phyloP scores from a whole-genome alignment of 495 filamentous ascomycete species.

The Evernia prunastri region DNA sequence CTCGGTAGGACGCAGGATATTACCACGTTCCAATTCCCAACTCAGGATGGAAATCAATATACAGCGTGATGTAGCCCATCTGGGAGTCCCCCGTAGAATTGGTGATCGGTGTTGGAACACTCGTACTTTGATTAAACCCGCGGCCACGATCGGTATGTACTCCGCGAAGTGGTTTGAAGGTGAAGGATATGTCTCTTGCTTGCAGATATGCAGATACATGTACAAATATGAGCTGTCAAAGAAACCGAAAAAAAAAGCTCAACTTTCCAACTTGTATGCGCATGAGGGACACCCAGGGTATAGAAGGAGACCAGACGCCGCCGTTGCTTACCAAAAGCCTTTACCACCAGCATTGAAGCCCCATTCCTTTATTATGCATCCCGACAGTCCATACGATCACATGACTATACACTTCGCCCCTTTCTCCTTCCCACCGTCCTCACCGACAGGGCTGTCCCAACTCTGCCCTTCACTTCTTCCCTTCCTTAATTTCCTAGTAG shows the following conservation, averaged over 20 bases:
- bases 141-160: too few relatives aligned
- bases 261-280: background rate
- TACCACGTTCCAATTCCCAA: too few relatives aligned
- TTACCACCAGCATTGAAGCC: background rate
- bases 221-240: background rate
- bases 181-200: too few relatives aligned
- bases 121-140: too few relatives aligned
- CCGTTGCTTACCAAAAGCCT: background rate
- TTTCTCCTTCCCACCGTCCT: constrained; percentile 28
- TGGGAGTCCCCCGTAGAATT: too few relatives aligned
- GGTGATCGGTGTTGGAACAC: too few relatives aligned
- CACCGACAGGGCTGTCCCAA: constrained; percentile 12
- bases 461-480: constrained; percentile 28
- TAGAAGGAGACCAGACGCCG: background rate
- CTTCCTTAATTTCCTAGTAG: constrained; percentile 38
- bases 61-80: too few relatives aligned
- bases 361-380: background rate
- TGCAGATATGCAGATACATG: background rate
- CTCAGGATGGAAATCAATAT: too few relatives aligned
- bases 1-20: too few relatives aligned
- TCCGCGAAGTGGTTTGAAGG: too few relatives aligned
- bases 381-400: constrained; percentile 30
- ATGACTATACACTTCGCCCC: constrained; percentile 50
- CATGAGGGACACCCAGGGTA: background rate
- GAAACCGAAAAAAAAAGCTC: background rate